Evolutionary conservation across 768 basidiomycete genomes (phyloP), one percentile per base, ranked within the genome.

Genomic region (Amanita rubescens): DNA sequence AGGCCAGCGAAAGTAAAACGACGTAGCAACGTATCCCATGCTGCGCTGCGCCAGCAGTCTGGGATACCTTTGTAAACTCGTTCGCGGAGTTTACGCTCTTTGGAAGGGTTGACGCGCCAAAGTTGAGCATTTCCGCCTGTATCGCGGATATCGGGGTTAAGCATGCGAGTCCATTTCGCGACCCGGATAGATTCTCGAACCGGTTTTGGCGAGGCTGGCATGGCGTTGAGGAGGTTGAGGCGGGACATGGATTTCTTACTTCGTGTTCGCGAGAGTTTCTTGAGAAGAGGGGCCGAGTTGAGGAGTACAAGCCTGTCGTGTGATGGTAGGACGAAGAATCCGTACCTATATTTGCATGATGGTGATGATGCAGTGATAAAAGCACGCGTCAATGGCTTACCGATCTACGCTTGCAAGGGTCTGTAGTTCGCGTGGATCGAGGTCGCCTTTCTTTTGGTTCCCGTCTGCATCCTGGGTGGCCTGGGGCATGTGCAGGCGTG

Each of bases 51-150:
- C 96, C 96, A 99, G 46, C 94, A 80, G 68, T 98, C 95, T 2
- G 96, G 96, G 27, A 98, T 84, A 53, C 96, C 96, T 65, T 99
- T 99, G 75, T 90, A 97, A 49, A 85, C 81, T 27, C 95, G 78
- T 58, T 79, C 70, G 30, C 86, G 78, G 17, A 88, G 74, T 68
- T 88, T 94, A 61, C 64, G 72, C 59, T 76, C 81, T 68, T 87
- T 91, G 15, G 73, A 74, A 20, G 76, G 61, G 45, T 79, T 80
- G 61, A 94, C 72, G 32, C 65, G 68, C 94, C 94, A 97, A 11
- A 72, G 66, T 37, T 82, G 74, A 12, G 85, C 73, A 62, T 96
- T 95, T 9, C 84, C 84, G 30, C 94, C 94, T 8, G 69, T 64
- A 64, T 93, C 90, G 33, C 87, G 80, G 46, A 70, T 70, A 11